Conservation (phyloP, 23 red algal species). For the Gracilaria domingensis region DNA sequence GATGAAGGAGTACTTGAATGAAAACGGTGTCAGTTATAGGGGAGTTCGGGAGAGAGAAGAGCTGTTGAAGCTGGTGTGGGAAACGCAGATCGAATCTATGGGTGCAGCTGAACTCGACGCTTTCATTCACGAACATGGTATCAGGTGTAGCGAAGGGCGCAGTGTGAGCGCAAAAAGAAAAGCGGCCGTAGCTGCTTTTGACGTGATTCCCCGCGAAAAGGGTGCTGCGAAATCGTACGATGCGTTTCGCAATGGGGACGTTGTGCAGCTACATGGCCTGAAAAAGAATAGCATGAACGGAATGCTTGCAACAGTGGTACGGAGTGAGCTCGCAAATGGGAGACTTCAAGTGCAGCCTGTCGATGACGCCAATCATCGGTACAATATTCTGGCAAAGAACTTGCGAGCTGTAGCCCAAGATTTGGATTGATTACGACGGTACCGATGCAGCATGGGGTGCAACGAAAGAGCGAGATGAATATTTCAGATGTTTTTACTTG, state of each 20-base stretch:
- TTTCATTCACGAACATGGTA: not conserved
- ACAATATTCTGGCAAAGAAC: not conserved
- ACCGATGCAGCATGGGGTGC: too few species aligned
- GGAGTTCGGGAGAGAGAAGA: not conserved
- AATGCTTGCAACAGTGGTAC: conserved; percentile 14
- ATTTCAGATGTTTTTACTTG: too few species aligned
- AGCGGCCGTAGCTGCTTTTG: not conserved
- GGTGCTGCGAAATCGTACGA: not conserved
- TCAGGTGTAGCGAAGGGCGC: not conserved
- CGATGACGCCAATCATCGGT: not conserved
- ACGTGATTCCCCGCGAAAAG: not conserved
- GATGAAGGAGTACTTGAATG: not conserved
- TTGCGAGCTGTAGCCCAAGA: not conserved
- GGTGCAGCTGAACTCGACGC: not conserved
- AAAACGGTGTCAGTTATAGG: not conserved
- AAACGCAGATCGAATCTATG: conserved; percentile 11
- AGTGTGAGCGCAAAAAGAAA: not conserved
- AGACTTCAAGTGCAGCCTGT: not conserved
- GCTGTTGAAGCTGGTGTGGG: conserved; percentile 7
- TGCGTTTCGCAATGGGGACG: not conserved
- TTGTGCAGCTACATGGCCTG: not conserved
- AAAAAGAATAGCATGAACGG: conserved; percentile 10
- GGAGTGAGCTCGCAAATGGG: not conserved
- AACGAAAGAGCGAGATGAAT: too few species aligned
- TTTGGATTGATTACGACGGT: conserved; percentile 7